Evolutionary conservation across 2,329 filamentous ascomycete genomes (phyloP), one percentile per base, ranked within the genome.

Genomic region (Botrytis sinoallii): DNA sequence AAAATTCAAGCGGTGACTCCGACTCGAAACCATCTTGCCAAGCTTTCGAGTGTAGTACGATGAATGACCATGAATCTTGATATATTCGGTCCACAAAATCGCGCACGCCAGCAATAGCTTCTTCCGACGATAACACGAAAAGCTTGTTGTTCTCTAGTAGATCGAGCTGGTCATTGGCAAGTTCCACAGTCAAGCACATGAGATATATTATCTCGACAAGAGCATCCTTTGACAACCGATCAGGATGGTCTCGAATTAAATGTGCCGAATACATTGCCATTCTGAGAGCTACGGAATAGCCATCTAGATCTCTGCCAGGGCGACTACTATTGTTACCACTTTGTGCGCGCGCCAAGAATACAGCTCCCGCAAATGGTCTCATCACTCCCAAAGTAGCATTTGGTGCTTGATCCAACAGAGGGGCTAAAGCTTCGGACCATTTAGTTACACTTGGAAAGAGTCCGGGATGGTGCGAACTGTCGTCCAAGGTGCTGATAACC

Each of bases 331-430:
- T 10, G 78, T 76, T 75, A 64, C 74, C 77, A 40, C 79, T 71
- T 0, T 80, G 72, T 7, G 78, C 76, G 18, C 83, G 80, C 0
- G 92, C 85, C 4, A 97, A 83, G 76, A 92, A 90, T 9, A 92
- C 88, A 0, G 89, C 89, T 5, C 93, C 93, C 0, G 89, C 90
- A 10, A 97, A 84, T 38, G 86, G 87, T 79, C 90, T 95, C 3
- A 91, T 93, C 7, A 97, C 88, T 0, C 93, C 89, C 4, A 97
- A 83, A 0, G 93, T 90, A 8, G 88, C 85, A 75, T 89, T 88
- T 3, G 90, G 87, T 1, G 83, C 78, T 1, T 82, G 79, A 44
- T 85, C 81, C 9, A 92, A 82, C 73, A 94, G 86, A 1, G 83
- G 83, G 0, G 81, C 79, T 4, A 97, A 82, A 22, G 92, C 88